A percentile compares a stretch with the other conserved stretches of the same genome.
phyloP scores from a whole-genome alignment of 164 flowering plant genomes.

The Berberis vulgaris region DNA sequence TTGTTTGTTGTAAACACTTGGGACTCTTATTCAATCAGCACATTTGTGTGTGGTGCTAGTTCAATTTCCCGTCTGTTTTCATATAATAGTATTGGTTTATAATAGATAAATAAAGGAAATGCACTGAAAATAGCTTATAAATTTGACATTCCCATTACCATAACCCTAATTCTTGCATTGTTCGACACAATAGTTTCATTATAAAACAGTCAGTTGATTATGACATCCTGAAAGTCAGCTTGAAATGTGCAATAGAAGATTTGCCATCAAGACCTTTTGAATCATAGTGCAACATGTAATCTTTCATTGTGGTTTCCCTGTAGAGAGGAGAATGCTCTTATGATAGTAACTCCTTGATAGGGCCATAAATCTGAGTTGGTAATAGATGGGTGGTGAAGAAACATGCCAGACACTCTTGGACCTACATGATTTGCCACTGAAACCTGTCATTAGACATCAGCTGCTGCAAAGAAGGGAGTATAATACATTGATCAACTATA shows the following conservation, averaged over 20 bases:
- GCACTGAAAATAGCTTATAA: no score
- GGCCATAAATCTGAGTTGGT: constrained; percentile 19
- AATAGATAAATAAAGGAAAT: no score
- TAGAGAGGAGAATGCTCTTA: constrained; percentile 26
- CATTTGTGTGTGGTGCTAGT: no score
- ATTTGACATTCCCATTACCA: no score
- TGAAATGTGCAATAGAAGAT: constrained; percentile 11
- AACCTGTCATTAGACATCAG: constrained; percentile 31
- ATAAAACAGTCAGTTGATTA: not conserved
- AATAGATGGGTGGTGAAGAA: constrained; percentile 17
- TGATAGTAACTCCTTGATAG: constrained; percentile 33
- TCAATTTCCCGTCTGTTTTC: no score
- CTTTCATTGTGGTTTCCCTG: constrained; percentile 17
- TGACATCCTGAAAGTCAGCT: not conserved
- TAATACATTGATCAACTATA: no score
- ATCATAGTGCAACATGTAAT: constrained; percentile 4
- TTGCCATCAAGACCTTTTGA: constrained; percentile 14
- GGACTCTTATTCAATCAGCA: no score
- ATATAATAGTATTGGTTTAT: no score
- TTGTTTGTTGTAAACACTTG: no score
- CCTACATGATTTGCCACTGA: constrained; percentile 20
- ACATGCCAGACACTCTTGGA: constrained; percentile 35
- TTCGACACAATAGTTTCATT: no score
- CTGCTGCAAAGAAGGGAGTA: constrained; percentile 14
- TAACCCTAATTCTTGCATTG: not conserved